Conservation (phyloP, 2,329 filamentous ascomycete genomes). For the Ophiobolus disseminans region DNA sequence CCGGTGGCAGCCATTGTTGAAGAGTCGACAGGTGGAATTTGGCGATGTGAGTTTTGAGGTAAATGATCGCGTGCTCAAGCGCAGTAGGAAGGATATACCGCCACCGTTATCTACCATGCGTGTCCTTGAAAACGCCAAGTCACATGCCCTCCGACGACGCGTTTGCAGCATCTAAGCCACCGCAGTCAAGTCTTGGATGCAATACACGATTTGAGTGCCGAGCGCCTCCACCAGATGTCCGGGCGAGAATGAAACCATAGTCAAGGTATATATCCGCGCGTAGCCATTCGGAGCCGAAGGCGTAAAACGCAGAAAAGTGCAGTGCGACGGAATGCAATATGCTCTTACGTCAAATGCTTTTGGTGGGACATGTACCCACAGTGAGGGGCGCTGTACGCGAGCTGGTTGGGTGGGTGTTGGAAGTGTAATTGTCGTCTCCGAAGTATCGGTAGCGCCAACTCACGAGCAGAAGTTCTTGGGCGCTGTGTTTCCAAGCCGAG, state of each 20-base stretch:
- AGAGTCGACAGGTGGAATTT: too few relatives aligned
- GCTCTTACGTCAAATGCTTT: background rate
- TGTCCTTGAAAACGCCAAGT: background rate
- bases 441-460: background rate
- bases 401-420: background rate
- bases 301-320: background rate
- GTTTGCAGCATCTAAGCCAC: background rate
- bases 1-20: background rate
- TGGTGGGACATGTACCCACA: background rate
- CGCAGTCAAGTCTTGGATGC: background rate
- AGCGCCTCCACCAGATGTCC: background rate
- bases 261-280: background rate
- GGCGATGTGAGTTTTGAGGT: too few relatives aligned
- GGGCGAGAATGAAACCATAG: background rate
- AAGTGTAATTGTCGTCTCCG: background rate
- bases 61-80: too few relatives aligned
- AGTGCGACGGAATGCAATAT: background rate
- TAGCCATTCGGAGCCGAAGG: background rate
- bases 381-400: background rate
- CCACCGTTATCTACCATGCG: background rate
- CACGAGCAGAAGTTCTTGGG: too few relatives aligned
- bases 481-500: too few relatives aligned
- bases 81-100: too few relatives aligned
- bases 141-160: too few relatives aligned
- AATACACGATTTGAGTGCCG: background rate